These are phyloP conservation scores for Clarireedia homoeocarpa DNA, from an alignment of 2,329 filamentous ascomycete genomes.

Conservation along the genomic window DNA sequence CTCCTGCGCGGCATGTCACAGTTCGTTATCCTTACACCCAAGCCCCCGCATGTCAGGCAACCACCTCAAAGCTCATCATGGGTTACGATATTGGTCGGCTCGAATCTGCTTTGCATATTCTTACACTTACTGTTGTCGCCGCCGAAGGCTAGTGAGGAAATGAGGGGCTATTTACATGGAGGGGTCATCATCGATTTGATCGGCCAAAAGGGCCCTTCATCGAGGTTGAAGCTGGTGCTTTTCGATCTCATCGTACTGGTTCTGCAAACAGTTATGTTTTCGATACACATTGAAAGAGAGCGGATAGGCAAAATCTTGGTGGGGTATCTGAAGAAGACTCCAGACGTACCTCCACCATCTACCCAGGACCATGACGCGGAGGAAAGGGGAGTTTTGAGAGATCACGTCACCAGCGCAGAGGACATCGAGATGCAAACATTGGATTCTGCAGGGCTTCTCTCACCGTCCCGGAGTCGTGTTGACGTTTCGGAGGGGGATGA, in stretches of 20 bases:
- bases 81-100: constrained; percentile 48
- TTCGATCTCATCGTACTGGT: constrained; percentile 48
- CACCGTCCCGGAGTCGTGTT: background rate
- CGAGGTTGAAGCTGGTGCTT: constrained; percentile 45
- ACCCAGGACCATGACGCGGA: constrained; percentile 28
- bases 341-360: background rate
- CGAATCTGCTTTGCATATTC: constrained; percentile 53
- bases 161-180: constrained; percentile 59
- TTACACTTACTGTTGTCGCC: constrained; percentile 49
- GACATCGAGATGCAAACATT: constrained; percentile 27
- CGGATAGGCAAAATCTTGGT: constrained; percentile 36
- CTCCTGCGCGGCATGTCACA: constrained; percentile 51
- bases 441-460: constrained; percentile 1
- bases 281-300: constrained; percentile 54
- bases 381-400: constrained; percentile 26
- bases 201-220: constrained; percentile 55
- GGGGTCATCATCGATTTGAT: constrained; percentile 61
- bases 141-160: constrained; percentile 50
- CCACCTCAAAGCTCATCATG: constrained; percentile 48
- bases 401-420: constrained; percentile 15
- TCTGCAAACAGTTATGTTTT: constrained; percentile 56
- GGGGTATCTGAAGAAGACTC: constrained; percentile 9
- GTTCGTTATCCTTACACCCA: constrained; percentile 55
- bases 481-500: constrained; percentile 2
- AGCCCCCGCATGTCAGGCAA: constrained; percentile 45